Evolutionary conservation across 345 rosid species (phyloP).

Genomic region (Rubroshorea leprosula): DNA sequence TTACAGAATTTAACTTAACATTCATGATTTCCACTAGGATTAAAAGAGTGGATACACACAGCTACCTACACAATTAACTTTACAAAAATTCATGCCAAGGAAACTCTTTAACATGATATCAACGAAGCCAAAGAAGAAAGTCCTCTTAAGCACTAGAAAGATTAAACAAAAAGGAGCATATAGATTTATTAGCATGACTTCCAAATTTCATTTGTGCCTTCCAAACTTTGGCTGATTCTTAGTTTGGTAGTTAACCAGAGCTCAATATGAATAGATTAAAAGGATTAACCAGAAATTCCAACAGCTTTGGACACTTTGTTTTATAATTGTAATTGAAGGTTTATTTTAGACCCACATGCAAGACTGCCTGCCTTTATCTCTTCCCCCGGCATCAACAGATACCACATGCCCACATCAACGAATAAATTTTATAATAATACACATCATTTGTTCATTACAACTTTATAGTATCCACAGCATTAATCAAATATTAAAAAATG

Average conservation of each 20-base stretch:
- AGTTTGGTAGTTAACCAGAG: neutral
- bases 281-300: neutral
- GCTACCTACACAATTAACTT: too few species aligned
- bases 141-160: neutral
- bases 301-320: neutral
- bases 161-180: neutral
- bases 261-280: neutral
- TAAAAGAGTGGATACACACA: too few species aligned
- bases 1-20: too few species aligned
- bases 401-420: neutral
- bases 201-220: too few species aligned
- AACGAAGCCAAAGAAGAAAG: neutral
- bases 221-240: neutral
- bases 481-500: neutral
- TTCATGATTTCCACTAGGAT: too few species aligned
- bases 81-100: neutral
- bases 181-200: neutral
- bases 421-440: too few species aligned
- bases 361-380: too few species aligned
- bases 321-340: neutral
- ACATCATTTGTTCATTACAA: neutral
- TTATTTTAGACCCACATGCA: neutral
- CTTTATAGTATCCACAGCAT: neutral
- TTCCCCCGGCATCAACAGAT: neutral
- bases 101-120: neutral